Percentiles rank a stretch among this genome's conserved stretches.
Evolutionary conservation across 352 stramenopile genomes (phyloP).

Genomic region (Pythium aphanidermatum): DNA sequence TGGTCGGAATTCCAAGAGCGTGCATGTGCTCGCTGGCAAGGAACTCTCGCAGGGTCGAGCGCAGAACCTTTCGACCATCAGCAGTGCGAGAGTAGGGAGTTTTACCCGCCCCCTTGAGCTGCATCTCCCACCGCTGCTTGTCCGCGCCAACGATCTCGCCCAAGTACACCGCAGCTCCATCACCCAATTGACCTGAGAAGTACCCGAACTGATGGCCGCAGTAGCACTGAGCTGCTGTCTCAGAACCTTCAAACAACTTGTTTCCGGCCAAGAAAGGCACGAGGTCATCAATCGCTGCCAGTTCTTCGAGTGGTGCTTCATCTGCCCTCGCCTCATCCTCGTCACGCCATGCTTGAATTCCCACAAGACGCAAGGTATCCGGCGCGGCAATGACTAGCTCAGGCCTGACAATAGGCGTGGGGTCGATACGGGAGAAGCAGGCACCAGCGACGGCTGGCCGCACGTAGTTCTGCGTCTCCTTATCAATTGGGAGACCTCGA

Average conservation of each 20-base stretch:
- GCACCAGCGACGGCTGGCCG: constrained; percentile 39
- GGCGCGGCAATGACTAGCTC: constrained; percentile 50
- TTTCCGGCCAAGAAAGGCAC: constrained; percentile 70
- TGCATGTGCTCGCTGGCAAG: constrained; percentile 96
- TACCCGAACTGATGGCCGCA: constrained; percentile 90
- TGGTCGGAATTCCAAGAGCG: constrained; percentile 91
- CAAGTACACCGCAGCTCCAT: constrained; percentile 87
- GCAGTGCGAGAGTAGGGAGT: constrained; percentile 94
- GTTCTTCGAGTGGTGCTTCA: constrained; percentile 18
- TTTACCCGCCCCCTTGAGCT: constrained; percentile 94
- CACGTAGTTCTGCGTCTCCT: constrained; percentile 43
- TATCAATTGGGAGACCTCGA: constrained; percentile 54
- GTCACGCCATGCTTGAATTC: constrained; percentile 33
- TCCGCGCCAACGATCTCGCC: constrained; percentile 62
- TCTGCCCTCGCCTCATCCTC: constrained; percentile 8
- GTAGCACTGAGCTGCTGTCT: constrained; percentile 87
- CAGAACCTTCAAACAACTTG: constrained; percentile 54
- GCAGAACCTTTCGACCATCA: constrained; percentile 90
- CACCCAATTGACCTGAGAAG: constrained; percentile 89
- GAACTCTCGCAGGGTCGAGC: constrained; percentile 96
- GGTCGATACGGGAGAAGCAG: constrained; percentile 57
- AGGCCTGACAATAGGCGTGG: constrained; percentile 51
- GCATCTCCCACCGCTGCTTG: constrained; percentile 87
- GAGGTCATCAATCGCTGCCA: constrained; percentile 34
- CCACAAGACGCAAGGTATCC: constrained; percentile 49